Evolutionary conservation across 192 early-diverging fungal genomes (phyloP), one percentile per base, ranked within the genome.

Genomic region (Neocallimastix lanati): DNA sequence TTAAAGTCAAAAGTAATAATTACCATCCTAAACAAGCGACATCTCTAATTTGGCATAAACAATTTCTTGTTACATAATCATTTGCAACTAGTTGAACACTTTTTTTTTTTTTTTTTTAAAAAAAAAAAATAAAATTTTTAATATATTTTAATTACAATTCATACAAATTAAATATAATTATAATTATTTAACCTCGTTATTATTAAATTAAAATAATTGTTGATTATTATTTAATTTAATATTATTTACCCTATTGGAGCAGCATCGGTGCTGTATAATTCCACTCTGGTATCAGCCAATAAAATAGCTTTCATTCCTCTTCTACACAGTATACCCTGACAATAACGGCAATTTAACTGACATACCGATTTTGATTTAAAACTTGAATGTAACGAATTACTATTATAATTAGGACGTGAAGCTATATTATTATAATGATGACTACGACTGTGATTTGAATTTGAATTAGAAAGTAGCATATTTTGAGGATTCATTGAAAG

Each of bases 251-350:
- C 85, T 29, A 82, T 78, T 16, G 91, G 89, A 30, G 91, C 89
- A 12, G 86, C 84, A 82, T 94, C 93, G 4, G 93, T 94, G 13
- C 87, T 88, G 67, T 87, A 94, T 16, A 94, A 89, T 83, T 94
- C 93, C 14, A 94, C 84, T 67, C 85, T 80, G n/a, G 90, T 87
- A 80, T 94, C 93, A 0, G 90, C 93, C 36, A 94, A 80, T 77
- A 94, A 83, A 78, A 94, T 93, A 0, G 93, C 93, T 84, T 92
- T 93, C 93, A 94, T 94, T 4, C 93, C 93, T 15, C 93, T 82
- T 36, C 86, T 82, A 76, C 93, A 94, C 76, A 91, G 25, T n/a
- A 67, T 25, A n/a, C 50, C 50, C 0, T 67, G 21, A 67, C 50
- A 67, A 67, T 67, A 67, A n/a, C 50, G 50, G 11, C 50, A 67